A percentile compares a stretch with the other conserved stretches of the same genome.
Conservation (phyloP, 495 filamentous ascomycete species). For the Penicillium malachiteum region DNA sequence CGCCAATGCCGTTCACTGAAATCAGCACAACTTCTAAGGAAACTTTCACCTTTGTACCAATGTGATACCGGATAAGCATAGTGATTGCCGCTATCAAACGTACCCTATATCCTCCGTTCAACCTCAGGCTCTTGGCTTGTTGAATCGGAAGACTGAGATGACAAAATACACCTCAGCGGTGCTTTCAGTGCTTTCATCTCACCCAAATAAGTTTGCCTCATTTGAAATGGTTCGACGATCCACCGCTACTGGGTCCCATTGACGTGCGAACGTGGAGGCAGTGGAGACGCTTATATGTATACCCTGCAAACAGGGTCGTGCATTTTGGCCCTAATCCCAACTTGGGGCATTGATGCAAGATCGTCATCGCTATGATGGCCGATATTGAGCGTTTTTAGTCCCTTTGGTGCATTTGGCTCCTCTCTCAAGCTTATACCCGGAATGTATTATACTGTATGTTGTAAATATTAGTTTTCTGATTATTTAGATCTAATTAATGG, state of each 20-base stretch:
- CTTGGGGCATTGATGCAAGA: background rate
- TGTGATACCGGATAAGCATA: no score
- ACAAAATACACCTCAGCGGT: background rate
- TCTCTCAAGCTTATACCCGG: background rate
- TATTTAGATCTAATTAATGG: no score
- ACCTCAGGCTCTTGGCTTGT: no score
- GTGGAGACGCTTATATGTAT: background rate
- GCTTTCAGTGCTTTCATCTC: background rate
- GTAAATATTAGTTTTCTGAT: no score
- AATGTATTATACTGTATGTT: no score
- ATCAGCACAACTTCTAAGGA: no score
- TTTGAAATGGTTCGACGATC: background rate
- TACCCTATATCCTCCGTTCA: no score
- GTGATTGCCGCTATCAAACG: no score
- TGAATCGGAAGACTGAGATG: no score
- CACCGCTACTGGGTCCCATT: slow-evolving; percentile 3
- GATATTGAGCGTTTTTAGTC: no score
- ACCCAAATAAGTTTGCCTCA: background rate
- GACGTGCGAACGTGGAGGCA: slow-evolving; percentile 13
- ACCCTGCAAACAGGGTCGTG: background rate
- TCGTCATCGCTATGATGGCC: background rate
- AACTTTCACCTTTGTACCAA: no score
- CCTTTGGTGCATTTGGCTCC: background rate
- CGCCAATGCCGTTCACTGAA: no score
- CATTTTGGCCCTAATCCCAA: background rate